Evolutionary conservation across 768 basidiomycete species (phyloP).

Genomic region (Ephemerocybe angulata): DNA sequence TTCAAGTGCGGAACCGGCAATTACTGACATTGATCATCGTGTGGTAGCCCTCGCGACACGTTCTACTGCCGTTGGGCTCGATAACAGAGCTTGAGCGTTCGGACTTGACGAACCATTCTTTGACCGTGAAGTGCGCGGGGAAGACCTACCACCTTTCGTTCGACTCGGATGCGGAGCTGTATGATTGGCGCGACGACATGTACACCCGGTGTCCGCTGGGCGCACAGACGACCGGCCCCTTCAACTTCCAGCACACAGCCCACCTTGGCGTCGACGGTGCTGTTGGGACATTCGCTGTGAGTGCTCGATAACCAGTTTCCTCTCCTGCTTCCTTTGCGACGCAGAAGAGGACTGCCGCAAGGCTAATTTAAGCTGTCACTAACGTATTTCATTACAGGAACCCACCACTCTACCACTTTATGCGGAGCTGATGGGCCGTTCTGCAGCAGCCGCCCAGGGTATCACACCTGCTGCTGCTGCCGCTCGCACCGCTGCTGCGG

Average conservation of each 20-base stretch:
- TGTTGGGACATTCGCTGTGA: constrained; percentile 29
- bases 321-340: too few relatives aligned
- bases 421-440: constrained; percentile 10
- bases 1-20: too few relatives aligned
- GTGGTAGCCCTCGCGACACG: constrained; percentile 6
- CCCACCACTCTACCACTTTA: constrained; percentile 6
- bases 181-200: constrained; percentile 46
- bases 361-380: constrained; percentile 7
- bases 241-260: constrained; percentile 37
- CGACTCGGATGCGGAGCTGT: constrained; percentile 35
- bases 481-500: constrained; percentile 13
- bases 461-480: neutral
- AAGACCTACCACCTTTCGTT: constrained; percentile 34
- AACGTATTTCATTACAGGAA: constrained; percentile 1
- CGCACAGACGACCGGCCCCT: constrained; percentile 29
- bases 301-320: constrained; percentile 17
- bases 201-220: constrained; percentile 37
- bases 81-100: constrained; percentile 38
- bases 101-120: constrained; percentile 34
- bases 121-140: constrained; percentile 30
- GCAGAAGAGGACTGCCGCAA: neutral
- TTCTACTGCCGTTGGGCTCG: constrained; percentile 11
- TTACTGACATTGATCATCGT: too few relatives aligned
- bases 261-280: constrained; percentile 34
- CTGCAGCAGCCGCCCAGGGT: neutral